A percentile compares a stretch with the other conserved stretches of the same genome.
Evolutionary conservation across 768 basidiomycete species (phyloP).

Genomic region (Chalciporus piperatus): DNA sequence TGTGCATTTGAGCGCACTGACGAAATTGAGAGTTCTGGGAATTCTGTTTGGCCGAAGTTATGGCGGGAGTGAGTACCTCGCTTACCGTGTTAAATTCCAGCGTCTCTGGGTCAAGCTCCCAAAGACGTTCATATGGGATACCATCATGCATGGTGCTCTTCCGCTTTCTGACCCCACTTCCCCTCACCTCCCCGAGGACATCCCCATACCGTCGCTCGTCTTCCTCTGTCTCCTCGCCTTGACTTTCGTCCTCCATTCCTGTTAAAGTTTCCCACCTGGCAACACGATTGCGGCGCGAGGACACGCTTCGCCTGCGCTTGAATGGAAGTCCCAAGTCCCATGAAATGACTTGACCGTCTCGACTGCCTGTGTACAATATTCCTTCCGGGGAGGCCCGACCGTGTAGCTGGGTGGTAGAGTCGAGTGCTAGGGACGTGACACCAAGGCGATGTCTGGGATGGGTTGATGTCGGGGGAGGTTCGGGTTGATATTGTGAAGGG

Average conservation of each 20-base stretch:
- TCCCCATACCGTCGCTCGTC: constrained; percentile 74
- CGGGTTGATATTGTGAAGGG: constrained; percentile 29
- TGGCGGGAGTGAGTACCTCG: constrained; percentile 4
- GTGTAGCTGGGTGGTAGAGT: constrained; percentile 74
- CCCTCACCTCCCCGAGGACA: constrained; percentile 68
- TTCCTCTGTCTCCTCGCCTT: constrained; percentile 64
- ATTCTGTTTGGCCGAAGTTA: constrained; percentile 10
- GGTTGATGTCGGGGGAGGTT: constrained; percentile 18
- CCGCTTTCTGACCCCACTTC: constrained; percentile 33
- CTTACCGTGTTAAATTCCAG: constrained; percentile 51
- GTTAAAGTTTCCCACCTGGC: constrained; percentile 79
- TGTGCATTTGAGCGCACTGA: constrained; percentile 85
- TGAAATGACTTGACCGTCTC: constrained; percentile 83
- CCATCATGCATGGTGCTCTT: constrained; percentile 28
- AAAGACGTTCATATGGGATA: constrained; percentile 67
- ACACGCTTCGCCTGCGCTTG: constrained; percentile 38
- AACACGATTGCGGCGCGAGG: constrained; percentile 22
- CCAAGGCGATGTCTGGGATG: constrained; percentile 87
- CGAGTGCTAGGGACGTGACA: constrained; percentile 83
- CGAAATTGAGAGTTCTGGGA: constrained; percentile 64
- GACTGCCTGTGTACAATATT: constrained; percentile 85
- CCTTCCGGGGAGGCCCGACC: constrained; percentile 71
- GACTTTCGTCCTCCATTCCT: constrained; percentile 73
- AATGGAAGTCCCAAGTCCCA: constrained; percentile 81
- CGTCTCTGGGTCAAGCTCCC: constrained; percentile 69